phyloP scores from a whole-genome alignment of 768 basidiomycete species.

The Mycena maculata region DNA sequence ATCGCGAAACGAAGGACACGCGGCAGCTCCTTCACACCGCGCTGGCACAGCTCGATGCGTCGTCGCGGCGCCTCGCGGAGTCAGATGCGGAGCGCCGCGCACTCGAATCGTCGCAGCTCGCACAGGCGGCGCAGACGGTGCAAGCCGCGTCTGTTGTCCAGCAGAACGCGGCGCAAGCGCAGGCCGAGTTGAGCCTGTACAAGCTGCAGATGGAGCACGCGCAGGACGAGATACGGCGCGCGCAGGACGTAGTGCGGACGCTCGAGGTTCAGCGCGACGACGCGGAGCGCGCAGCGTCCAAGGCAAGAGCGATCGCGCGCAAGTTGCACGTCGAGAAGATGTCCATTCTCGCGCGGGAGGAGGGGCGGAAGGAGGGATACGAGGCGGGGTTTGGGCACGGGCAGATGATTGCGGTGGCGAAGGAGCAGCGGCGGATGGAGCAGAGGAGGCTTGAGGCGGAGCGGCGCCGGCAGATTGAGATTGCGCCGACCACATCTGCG shows the following conservation, averaged over 20 bases:
- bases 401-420: slow-evolving; percentile 32
- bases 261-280: slow-evolving; percentile 29
- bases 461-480: neutral
- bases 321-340: slow-evolving; percentile 66
- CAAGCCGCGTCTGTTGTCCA: slow-evolving; percentile 4
- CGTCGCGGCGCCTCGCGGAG: slow-evolving; percentile 8
- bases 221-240: slow-evolving; percentile 14
- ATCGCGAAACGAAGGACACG: slow-evolving; percentile 6
- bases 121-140: slow-evolving; percentile 4
- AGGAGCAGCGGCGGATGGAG: slow-evolving; percentile 2
- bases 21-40: slow-evolving; percentile 8
- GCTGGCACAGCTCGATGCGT: slow-evolving; percentile 22
- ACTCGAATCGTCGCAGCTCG: slow-evolving; percentile 14
- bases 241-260: slow-evolving; percentile 6
- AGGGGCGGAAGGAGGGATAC: slow-evolving; percentile 59
- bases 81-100: slow-evolving; percentile 20
- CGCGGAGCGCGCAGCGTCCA: slow-evolving; percentile 44
- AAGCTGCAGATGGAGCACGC: slow-evolving; percentile 23
- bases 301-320: slow-evolving; percentile 64
- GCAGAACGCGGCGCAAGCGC: slow-evolving; percentile 19
- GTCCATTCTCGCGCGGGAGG: slow-evolving; percentile 62
- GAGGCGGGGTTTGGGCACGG: slow-evolving; percentile 67
- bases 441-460: slow-evolving; percentile 9
- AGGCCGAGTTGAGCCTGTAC: slow-evolving; percentile 21
- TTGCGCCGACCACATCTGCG: neutral